Percentiles rank a stretch among this genome's conserved stretches.
Evolutionary conservation across 345 rosid genomes (phyloP).

Genomic region (Populus euphratica): DNA sequence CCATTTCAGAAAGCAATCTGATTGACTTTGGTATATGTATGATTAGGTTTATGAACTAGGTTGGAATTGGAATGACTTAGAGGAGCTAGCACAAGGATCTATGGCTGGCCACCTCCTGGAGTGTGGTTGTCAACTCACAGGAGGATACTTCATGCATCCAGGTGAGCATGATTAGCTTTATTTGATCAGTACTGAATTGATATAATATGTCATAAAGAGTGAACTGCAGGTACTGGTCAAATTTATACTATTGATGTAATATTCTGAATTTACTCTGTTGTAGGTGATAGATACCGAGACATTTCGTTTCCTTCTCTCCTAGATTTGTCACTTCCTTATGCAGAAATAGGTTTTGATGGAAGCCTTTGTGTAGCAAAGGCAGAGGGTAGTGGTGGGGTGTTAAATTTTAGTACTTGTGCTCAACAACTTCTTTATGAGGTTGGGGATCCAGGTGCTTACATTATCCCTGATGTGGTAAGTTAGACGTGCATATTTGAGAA

Average conservation of each 20-base stretch:
- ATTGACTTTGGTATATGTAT: slow-evolving; percentile 1
- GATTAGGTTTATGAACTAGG: slow-evolving; percentile 81
- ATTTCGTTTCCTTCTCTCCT: slow-evolving; percentile 52
- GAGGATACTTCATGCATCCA: slow-evolving; percentile 98
- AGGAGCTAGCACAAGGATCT: slow-evolving; percentile 79
- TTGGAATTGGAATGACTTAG: slow-evolving; percentile 87
- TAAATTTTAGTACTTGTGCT: slow-evolving; percentile 67
- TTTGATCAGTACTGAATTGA: not conserved
- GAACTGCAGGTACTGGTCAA: not conserved
- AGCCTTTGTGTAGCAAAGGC: slow-evolving; percentile 57
- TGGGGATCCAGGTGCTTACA: slow-evolving; percentile 80
- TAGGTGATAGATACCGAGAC: slow-evolving; percentile 71
- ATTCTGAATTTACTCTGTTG: slow-evolving; percentile 16
- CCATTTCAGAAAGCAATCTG: not conserved
- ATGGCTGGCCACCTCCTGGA: slow-evolving; percentile 90
- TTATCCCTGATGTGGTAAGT: slow-evolving; percentile 93
- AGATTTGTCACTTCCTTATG: slow-evolving; percentile 83
- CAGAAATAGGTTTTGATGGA: slow-evolving; percentile 66
- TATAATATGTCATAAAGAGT: not conserved
- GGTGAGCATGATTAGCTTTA: slow-evolving; percentile 40
- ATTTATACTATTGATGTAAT: slow-evolving; percentile 3
- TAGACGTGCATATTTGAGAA: slow-evolving; percentile 9
- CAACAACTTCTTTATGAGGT: slow-evolving; percentile 90
- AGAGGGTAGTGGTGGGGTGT: slow-evolving; percentile 72
- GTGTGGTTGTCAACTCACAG: slow-evolving; percentile 97